A percentile compares a stretch with the other conserved stretches of the same genome.
These are phyloP conservation scores for Conticribra guillardii DNA, from an alignment of 108 stramenopile genomes.

Conservation along the genomic window DNA sequence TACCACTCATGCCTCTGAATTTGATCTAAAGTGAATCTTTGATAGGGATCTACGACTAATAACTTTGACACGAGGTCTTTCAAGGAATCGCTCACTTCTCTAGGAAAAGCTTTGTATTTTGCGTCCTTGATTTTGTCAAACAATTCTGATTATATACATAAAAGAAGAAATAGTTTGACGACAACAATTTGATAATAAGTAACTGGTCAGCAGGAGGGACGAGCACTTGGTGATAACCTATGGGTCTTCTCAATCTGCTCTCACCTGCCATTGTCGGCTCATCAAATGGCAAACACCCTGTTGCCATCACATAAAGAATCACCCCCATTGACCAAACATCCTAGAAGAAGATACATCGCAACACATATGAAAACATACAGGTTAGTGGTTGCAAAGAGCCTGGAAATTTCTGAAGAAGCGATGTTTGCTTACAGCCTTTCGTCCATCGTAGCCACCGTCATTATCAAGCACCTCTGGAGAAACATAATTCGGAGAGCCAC, in stretches of 20 bases:
- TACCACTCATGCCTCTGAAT: conserved; percentile 57
- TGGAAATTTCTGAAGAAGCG: no score
- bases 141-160: no score
- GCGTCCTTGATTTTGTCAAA: conserved; percentile 80
- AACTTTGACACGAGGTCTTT: conserved; percentile 69
- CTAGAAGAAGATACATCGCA: not conserved
- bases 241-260: no score
- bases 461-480: conserved; percentile 78
- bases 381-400: not conserved
- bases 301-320: conserved; percentile 81
- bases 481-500: conserved; percentile 90
- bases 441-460: conserved; percentile 86
- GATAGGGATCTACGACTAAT: conserved; percentile 69
- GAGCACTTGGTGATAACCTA: no score
- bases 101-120: conserved; percentile 63
- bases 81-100: conserved; percentile 58
- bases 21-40: conserved; percentile 43
- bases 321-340: conserved; percentile 67
- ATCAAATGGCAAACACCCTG: conserved; percentile 86
- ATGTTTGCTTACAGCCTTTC: conserved; percentile 16
- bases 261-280: conserved; percentile 58
- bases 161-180: no score
- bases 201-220: no score
- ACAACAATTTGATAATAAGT: not conserved
- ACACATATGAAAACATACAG: not conserved